Evolutionary conservation across 805 yeast genomes (phyloP).

Genomic region (Zygotorulaspora danielsina): DNA sequence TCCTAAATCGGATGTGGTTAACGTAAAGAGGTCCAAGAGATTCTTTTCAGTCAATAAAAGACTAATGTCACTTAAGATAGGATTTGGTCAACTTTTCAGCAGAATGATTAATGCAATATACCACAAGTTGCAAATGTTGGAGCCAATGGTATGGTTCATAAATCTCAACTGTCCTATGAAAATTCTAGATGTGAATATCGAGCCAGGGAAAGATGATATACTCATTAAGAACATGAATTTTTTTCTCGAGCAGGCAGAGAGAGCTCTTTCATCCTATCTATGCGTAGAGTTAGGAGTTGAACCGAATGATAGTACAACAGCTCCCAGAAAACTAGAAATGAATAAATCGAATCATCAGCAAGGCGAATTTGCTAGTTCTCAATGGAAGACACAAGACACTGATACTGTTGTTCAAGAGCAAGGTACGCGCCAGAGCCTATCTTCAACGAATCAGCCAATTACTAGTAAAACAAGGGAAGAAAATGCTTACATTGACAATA

Average conservation of each 20-base stretch:
- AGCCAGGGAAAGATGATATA: constrained; percentile 43
- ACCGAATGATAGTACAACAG: neutral
- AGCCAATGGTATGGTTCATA: constrained; percentile 38
- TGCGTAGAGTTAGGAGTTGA: constrained; percentile 2
- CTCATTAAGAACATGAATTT: constrained; percentile 27
- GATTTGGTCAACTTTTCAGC: constrained; percentile 33
- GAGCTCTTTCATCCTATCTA: constrained; percentile 6
- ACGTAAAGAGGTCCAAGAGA: constrained; percentile 22
- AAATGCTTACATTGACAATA: no score
- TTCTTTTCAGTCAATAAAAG: constrained; percentile 38
- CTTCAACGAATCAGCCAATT: no score
- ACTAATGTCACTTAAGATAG: constrained; percentile 29
- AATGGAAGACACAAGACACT: no score
- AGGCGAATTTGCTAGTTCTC: no score
- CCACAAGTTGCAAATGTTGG: constrained; percentile 19
- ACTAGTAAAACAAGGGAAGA: no score
- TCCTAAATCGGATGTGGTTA: constrained; percentile 27
- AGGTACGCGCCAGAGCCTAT: no score
- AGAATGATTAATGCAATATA: constrained; percentile 28
- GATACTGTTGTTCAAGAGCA: no score
- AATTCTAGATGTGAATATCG: constrained; percentile 40
- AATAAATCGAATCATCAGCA: no score
- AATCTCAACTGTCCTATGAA: constrained; percentile 22
- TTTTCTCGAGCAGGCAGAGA: constrained; percentile 19
- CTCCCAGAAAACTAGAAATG: neutral